These are phyloP conservation scores for Zygoascus meyerae DNA, from an alignment of 1,139 yeast species.

Conservation along the genomic window DNA sequence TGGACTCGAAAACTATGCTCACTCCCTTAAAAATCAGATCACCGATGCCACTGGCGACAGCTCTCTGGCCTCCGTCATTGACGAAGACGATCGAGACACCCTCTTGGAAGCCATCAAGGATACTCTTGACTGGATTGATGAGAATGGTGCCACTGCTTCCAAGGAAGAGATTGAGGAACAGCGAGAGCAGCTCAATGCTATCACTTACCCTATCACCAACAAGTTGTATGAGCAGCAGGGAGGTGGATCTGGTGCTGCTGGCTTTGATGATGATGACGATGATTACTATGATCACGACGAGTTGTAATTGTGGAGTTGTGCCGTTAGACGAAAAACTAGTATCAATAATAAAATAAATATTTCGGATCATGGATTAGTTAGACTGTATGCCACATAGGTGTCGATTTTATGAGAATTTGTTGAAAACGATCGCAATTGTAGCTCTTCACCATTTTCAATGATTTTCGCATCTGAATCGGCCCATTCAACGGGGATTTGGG, in stretches of 20 bases:
- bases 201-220: conserved; percentile 89
- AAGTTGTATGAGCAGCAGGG: conserved; percentile 53
- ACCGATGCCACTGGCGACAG: conserved; percentile 51
- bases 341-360: background rate
- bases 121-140: conserved; percentile 82
- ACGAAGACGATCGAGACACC: conserved; percentile 88
- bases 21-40: conserved; percentile 73
- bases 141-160: conserved; percentile 80
- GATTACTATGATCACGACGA: conserved; percentile 61
- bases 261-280: conserved; percentile 48
- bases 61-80: conserved; percentile 69
- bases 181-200: conserved; percentile 74
- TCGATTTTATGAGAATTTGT: conserved; percentile 70
- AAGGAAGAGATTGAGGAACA: conserved; percentile 93
- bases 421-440: conserved; percentile 61
- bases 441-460: conserved; percentile 56
- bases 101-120: conserved; percentile 84
- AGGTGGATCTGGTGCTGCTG: conserved; percentile 51
- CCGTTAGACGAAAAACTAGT: background rate
- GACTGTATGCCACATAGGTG: conserved; percentile 67
- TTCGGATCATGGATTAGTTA: conserved; percentile 20
- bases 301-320: conserved; percentile 37
- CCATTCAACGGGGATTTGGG: conserved; percentile 80
- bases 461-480: conserved; percentile 66
- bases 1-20: conserved; percentile 83